Base-by-base conservation (phyloP, 805 yeast genomes). In the Saccharomycopsis oosterbeekiorum region DNA sequence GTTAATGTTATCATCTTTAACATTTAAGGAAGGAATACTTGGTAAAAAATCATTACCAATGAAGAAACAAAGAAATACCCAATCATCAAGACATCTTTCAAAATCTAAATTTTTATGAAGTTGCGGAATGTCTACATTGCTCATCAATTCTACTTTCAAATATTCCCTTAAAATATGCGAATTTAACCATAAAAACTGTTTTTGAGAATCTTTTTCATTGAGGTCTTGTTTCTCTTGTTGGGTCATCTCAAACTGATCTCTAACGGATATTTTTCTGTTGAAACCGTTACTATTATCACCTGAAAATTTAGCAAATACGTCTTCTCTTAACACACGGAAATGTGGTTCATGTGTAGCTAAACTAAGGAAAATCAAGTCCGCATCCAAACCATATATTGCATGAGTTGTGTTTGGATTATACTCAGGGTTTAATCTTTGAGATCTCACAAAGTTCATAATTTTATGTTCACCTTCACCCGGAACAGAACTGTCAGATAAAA, bases 381-480 rank as follows among this genome's bases (percentile, higher is more conserved):
- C 99, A 78, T 94, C 99, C 66, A 94, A 78, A 37, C 99, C 99
- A 73, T 94, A 96, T 62, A 94, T 92, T 72, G 96, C 89, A 73
- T 94, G 99, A n/a, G 84, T 80, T 1, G 97, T 92, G 71, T 94
- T 93, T 59, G 98, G 97, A 69, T 89, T 82, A 73, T 93, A 89
- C 69, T 85, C 84, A 0, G 96, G 89, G 67, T 88, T 94, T 50
- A 87, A 81, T 67, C 98, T 80, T 71, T 92, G 98, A 51, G 89
- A 82, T 69, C 99, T 83, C 61, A 94, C 88, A 71, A 92, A 94
- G 68, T 88, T 91, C 99, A 94, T 94, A 68, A 94, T 86, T 73
- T 94, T 94, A 76, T 94, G 99, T 73, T 94, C 99, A 71, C 99
- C 99, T 79, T 94, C 99, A 65, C 99, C 99, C 1, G 99, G 99